These are phyloP conservation scores for Melaleuca quinquenervia DNA, from an alignment of 345 rosid genomes.

Conservation along the genomic window DNA sequence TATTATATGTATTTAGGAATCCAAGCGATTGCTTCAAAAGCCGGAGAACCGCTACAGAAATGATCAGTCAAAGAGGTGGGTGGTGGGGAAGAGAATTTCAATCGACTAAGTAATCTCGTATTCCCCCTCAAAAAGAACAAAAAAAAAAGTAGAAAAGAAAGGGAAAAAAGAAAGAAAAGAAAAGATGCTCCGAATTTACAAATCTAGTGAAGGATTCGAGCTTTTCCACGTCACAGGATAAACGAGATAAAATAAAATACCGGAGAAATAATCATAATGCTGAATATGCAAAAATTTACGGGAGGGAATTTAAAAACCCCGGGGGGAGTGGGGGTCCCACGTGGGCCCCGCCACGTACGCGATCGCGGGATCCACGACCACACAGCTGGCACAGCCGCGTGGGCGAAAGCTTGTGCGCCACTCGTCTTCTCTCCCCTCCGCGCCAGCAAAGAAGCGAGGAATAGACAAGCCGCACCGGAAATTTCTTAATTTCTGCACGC, in stretches of 20 bases:
- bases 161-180: neutral
- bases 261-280: neutral
- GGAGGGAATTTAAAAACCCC: neutral
- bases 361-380: neutral
- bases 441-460: neutral
- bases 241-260: neutral
- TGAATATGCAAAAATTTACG: neutral
- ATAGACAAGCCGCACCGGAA: neutral
- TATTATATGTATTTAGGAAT: no score
- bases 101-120: neutral
- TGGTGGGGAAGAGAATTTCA: neutral
- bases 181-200: neutral
- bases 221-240: neutral
- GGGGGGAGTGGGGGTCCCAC: neutral
- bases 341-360: neutral
- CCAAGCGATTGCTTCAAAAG: neutral
- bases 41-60: neutral
- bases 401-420: neutral
- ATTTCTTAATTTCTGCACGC: neutral
- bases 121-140: no score
- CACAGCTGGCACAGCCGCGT: conserved; percentile 7
- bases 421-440: neutral
- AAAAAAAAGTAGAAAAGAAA: no score
- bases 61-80: no score
- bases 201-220: neutral